A percentile compares a stretch with the other conserved stretches of the same genome.
Evolutionary conservation across 148 eudicot genomes (phyloP).

Genomic region (Fagopyrum homotropicum): DNA sequence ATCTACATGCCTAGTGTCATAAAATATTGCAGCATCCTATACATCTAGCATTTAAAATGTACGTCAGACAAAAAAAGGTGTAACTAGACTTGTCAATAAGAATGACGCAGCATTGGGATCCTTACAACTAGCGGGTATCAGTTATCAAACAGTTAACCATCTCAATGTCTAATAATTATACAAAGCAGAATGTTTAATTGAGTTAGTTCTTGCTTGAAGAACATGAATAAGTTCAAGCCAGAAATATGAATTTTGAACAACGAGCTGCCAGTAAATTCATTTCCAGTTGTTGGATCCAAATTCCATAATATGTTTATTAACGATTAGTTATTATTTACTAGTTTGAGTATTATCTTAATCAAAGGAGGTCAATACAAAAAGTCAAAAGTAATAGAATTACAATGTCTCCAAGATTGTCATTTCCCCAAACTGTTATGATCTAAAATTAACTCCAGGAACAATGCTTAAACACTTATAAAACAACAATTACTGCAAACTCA

Average conservation of each 20-base stretch:
- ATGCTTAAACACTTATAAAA: neutral
- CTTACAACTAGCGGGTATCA: neutral
- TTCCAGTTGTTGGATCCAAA: neutral
- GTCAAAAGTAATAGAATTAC: neutral
- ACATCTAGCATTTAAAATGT: neutral
- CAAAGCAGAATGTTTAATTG: no score
- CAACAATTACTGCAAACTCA: neutral
- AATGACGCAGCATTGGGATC: neutral
- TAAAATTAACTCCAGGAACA: neutral
- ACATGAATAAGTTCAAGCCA: neutral
- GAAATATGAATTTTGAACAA: neutral
- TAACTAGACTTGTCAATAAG: neutral
- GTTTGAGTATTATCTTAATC: neutral
- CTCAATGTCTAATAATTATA: no score
- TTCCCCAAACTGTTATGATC: neutral
- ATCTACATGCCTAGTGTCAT: neutral
- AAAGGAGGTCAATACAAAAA: neutral
- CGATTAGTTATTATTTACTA: neutral
- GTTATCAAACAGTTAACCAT: no score
- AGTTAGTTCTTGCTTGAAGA: neutral
- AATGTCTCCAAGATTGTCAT: neutral
- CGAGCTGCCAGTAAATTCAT: neutral
- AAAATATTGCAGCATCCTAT: neutral
- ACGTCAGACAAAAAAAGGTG: neutral
- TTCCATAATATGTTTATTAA: neutral